Evolutionary conservation across 768 basidiomycete species (phyloP), one percentile per base, ranked within the genome.

Genomic region (Chalciporus sphaerocephalus): DNA sequence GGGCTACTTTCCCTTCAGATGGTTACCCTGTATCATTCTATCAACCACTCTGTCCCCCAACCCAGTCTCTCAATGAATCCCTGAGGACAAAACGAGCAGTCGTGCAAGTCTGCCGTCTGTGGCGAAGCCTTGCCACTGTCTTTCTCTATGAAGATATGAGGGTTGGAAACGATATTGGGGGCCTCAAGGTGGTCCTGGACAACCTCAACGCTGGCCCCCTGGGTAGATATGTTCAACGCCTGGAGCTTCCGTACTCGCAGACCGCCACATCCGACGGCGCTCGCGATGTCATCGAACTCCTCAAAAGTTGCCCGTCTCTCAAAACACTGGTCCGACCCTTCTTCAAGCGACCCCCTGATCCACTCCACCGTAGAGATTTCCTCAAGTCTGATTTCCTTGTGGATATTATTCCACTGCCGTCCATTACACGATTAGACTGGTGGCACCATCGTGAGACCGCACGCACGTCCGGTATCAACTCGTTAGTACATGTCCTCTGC

Each of bases 351-450:
- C n/a, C 10, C 4, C 27, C 11, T 11, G 27, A 15, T 6, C 30
- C 52, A 36, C 53, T 49, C 34, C 53, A n/a, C n/a, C n/a, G n/a
- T n/a, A n/a, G n/a, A n/a, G 61, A 58, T 16, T 44, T 54, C 7
- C 59, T 74, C 12, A 67, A 63, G 25, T 85, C 77, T 62, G 77
- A 82, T 21, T 79, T 75, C 55, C 76, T 78, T 45, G 71, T 74
- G 9, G 69, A 69, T 12, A 68, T 63, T 43, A 61, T 79, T 3
- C 57, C 72, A 4, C 51, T 84, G 12, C 65, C 70, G 17, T 75
- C 75, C 17, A 68, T 87, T 32, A 75, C 73, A 35, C 77, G 82
- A 21, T 71, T 87, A 23, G 83, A 85, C 39, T 86, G 83, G 82
- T 85, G 81, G 80, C 74, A 84, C 55, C 60, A 77, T 52, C 67